Evolutionary conservation across 1,284 basidiomycete genomes (phyloP), one percentile per base, ranked within the genome.

Genomic region (Trichosporon coremiiforme): DNA sequence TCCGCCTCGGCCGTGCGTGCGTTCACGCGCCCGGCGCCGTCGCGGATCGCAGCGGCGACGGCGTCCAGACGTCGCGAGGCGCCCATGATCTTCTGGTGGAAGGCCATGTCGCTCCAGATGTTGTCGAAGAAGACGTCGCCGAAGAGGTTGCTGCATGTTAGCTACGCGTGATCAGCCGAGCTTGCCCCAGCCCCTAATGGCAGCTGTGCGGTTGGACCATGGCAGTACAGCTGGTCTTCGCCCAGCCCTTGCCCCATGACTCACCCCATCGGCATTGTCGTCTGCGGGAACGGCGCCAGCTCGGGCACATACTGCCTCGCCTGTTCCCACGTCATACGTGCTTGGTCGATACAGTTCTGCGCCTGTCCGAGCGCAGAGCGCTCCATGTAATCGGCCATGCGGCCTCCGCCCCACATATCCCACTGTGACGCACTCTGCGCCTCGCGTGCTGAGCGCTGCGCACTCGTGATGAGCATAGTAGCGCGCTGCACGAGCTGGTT

Each of bases 111-210:
- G 65, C 70, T 70, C 35, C 70, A 76, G 60, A 71, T 68, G 60
- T 71, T 74, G 69, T 76, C 75, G 62, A 76, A 75, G 45, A 74
- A 68, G 50, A 76, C 66, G 63, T 76, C 75, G 13, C 68, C 62
- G 70, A 73, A 67, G 33, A 75, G 57, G 33, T 71, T 64, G 50
- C 69, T 70, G 62, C 17, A 15, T 36, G 65, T 53, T 10, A 45
- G 63, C 36, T 38, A 25, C 25, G 25, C 25, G 25, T 25, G 25
- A 25, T 25, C 25, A 25, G 25, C 25, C 25, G 25, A 25, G 25
- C 25, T 25, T 25, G 25, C 25, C 25, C 25, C 25, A 25, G 25
- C 25, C 25, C 25, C 25, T 25, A 25, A 25, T 25, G 25, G 25
- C 25, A 25, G 25, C 25, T 25, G 25, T 1, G 25, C 25, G 25